phyloP scores from a whole-genome alignment of 1,139 yeast species.

The Taphrina betulina region DNA sequence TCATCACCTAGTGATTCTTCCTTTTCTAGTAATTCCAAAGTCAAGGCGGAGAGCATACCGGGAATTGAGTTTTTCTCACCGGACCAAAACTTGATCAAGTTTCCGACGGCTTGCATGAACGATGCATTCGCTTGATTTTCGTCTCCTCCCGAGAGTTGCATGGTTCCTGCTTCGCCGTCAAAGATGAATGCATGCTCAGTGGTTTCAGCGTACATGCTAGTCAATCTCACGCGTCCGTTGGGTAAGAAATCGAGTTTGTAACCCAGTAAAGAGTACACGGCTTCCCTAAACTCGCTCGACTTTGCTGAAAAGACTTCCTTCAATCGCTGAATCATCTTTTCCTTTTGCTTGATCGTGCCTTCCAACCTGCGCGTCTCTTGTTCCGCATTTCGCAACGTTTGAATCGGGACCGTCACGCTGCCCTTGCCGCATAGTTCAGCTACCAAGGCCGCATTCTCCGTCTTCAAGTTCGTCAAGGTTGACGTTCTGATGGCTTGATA shows the following conservation, averaged over 20 bases:
- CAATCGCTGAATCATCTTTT: slow-evolving; percentile 61
- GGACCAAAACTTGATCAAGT: slow-evolving; percentile 65
- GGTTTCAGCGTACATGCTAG: slow-evolving; percentile 53
- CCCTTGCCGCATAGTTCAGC: slow-evolving; percentile 39
- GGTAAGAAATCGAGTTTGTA: slow-evolving; percentile 70
- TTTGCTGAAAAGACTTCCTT: slow-evolving; percentile 58
- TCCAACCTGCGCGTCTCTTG: slow-evolving; percentile 56
- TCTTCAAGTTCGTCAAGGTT: slow-evolving; percentile 53
- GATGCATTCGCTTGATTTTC: slow-evolving; percentile 35
- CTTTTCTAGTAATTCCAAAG: slow-evolving; percentile 59
- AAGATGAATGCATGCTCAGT: slow-evolving; percentile 46
- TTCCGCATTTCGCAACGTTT: slow-evolving; percentile 65
- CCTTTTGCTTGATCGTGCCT: slow-evolving; percentile 52
- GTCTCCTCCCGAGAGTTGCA: slow-evolving; percentile 44
- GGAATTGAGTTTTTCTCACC: slow-evolving; percentile 69
- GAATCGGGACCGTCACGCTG: slow-evolving; percentile 52
- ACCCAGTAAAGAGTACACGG: slow-evolving; percentile 69
- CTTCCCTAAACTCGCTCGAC: slow-evolving; percentile 69
- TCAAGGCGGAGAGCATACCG: slow-evolving; percentile 75
- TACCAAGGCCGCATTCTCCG: slow-evolving; percentile 62
- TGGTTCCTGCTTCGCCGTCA: slow-evolving; percentile 43
- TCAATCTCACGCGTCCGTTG: slow-evolving; percentile 64
- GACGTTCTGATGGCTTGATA: slow-evolving; percentile 64
- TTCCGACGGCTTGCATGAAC: slow-evolving; percentile 55
- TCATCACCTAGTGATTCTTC: no score